A percentile compares a stretch with the other conserved stretches of the same genome.
Conservation (phyloP, 2,329 filamentous ascomycete species). For the Nemania sp. region DNA sequence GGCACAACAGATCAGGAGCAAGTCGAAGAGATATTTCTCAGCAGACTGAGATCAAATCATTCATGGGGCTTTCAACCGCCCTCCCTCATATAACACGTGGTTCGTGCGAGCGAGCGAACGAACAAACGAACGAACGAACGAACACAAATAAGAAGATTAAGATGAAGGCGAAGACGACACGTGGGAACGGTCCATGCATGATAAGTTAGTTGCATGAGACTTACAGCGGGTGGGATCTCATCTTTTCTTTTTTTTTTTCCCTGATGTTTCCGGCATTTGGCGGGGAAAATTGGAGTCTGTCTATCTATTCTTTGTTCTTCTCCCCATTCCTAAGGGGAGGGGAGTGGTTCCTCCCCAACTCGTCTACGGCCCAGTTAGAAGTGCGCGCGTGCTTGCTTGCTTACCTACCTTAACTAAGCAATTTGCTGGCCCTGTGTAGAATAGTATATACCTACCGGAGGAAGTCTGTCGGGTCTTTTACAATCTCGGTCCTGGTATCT, state of each 20-base stretch:
- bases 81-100: background rate
- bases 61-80: background rate
- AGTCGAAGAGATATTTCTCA: conserved; percentile 73
- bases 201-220: conserved; percentile 19
- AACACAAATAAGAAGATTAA: background rate
- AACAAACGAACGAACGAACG: background rate
- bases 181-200: conserved; percentile 3
- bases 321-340: no score
- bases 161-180: conserved; percentile 5
- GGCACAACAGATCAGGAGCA: conserved; percentile 67
- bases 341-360: background rate
- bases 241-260: background rate
- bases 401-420: no score
- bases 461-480: conserved; percentile 4
- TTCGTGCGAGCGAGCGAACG: background rate
- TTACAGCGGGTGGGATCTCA: background rate
- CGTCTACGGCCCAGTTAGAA: conserved; percentile 1
- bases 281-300: conserved; percentile 4
- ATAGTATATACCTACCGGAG: conserved; percentile 3
- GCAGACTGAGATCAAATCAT: conserved; percentile 54
- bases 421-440: conserved; percentile 18
- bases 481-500: background rate
- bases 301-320: no score
- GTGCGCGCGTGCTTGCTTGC: background rate
- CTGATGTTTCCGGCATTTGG: conserved; percentile 2